These are phyloP conservation scores for Suhomyces anneliseae DNA, from an alignment of 1,139 yeast genomes.

Conservation along the genomic window DNA sequence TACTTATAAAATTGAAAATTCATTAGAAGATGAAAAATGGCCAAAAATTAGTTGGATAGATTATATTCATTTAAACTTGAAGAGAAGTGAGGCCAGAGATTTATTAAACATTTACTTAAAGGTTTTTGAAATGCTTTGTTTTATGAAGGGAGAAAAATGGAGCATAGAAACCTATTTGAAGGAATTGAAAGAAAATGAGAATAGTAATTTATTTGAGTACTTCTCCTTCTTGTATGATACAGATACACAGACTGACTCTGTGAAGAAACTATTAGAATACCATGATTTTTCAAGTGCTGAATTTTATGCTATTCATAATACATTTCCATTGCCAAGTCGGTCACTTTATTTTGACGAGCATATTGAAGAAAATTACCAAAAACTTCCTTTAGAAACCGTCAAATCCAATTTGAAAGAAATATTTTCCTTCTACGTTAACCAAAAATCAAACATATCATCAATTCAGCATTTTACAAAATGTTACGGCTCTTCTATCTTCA, in stretches of 20 bases:
- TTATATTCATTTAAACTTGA: constrained; percentile 27
- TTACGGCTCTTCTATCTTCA: constrained; percentile 23
- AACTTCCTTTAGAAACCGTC: not conserved
- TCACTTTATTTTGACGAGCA: constrained; percentile 17
- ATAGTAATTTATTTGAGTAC: constrained; percentile 11
- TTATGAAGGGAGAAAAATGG: not conserved
- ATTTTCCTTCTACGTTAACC: constrained; percentile 23
- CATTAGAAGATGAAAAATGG: constrained; percentile 32
- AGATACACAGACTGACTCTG: not conserved
- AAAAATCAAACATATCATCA: constrained; percentile 19
- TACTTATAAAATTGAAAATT: constrained; percentile 33
- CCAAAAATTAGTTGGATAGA: constrained; percentile 43
- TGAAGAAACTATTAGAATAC: constrained; percentile 14
- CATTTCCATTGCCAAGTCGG: constrained; percentile 23
- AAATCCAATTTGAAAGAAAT: constrained; percentile 17
- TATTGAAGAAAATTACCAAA: not conserved
- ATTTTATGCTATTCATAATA: constrained; percentile 24
- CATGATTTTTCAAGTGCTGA: constrained; percentile 41
- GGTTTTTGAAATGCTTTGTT: constrained; percentile 28
- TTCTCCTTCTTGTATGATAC: constrained; percentile 9
- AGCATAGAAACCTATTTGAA: not conserved
- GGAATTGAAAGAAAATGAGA: not conserved
- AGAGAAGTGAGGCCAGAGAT: constrained; percentile 29
- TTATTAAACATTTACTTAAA: constrained; percentile 34
- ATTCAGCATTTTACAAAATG: constrained; percentile 32